A percentile compares a stretch with the other conserved stretches of the same genome.
These are phyloP conservation scores for Capsicum chinense DNA, from an alignment of 257 asterid genomes.

Conservation along the genomic window DNA sequence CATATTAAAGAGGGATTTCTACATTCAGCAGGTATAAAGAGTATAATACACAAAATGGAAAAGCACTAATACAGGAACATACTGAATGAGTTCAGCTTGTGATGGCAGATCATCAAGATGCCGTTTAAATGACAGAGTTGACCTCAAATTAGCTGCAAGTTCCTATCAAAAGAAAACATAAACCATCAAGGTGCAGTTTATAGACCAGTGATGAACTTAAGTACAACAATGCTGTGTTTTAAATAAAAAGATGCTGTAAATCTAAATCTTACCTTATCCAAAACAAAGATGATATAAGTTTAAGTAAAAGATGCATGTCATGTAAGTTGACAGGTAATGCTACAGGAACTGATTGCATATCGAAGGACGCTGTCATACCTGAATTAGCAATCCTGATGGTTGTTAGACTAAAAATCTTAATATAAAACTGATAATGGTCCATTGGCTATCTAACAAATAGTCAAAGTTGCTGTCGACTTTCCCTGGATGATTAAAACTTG, in stretches of 20 bases:
- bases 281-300: background rate
- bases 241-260: background rate
- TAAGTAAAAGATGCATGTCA: background rate
- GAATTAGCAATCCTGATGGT: conserved; percentile 13
- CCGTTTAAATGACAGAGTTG: conserved; percentile 57
- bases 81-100: conserved; percentile 85
- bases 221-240: conserved; percentile 1
- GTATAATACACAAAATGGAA: conserved; percentile 5
- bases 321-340: background rate
- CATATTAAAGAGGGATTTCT: background rate
- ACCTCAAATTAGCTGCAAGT: conserved; percentile 63
- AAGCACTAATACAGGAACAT: conserved; percentile 44
- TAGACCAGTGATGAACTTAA: conserved; percentile 1
- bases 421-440: background rate
- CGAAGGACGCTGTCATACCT: background rate
- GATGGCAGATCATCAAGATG: conserved; percentile 70
- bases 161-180: conserved; percentile 47
- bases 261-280: background rate
- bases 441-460: background rate
- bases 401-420: background rate
- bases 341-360: conserved; percentile 10
- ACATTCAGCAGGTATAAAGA: background rate
- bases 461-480: background rate
- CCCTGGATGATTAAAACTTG: background rate
- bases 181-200: conserved; percentile 16